Percentiles rank a stretch among this genome's conserved stretches.
phyloP scores from a whole-genome alignment of 345 rosid genomes.

The Acer negundo region DNA sequence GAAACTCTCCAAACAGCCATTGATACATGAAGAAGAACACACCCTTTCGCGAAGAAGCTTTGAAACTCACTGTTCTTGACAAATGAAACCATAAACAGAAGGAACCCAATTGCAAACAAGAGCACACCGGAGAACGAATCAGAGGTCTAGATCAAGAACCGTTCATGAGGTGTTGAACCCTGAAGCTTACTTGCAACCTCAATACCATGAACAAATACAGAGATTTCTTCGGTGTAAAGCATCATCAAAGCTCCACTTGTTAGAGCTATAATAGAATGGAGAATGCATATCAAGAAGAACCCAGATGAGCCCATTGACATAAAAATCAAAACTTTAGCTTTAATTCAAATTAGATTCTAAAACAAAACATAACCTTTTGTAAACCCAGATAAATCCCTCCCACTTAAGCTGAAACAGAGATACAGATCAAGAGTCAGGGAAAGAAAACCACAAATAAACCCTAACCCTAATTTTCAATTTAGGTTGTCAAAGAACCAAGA shows the following conservation, averaged over 20 bases:
- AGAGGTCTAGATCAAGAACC: conserved; percentile 79
- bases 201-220: conserved; percentile 57
- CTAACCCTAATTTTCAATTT: neutral
- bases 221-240: conserved; percentile 70
- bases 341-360: neutral
- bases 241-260: conserved; percentile 76
- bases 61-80: conserved; percentile 81
- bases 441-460: conserved; percentile 2
- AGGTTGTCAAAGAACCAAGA: neutral
- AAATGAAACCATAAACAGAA: conserved; percentile 84
- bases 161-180: conserved; percentile 93
- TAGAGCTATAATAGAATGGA: conserved; percentile 76
- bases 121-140: conserved; percentile 93
- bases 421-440: neutral
- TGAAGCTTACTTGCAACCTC: conserved; percentile 65
- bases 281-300: conserved; percentile 55
- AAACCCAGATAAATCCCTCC: neutral
- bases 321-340: conserved; percentile 4
- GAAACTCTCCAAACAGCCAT: conserved; percentile 79
- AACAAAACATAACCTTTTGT: neutral
- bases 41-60: conserved; percentile 80
- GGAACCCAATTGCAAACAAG: conserved; percentile 65
- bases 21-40: conserved; percentile 63
- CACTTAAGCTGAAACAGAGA: neutral
- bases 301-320: conserved; percentile 39